phyloP scores from a whole-genome alignment of 176 grass and related monocot species.

The Aegilops longissima region DNA sequence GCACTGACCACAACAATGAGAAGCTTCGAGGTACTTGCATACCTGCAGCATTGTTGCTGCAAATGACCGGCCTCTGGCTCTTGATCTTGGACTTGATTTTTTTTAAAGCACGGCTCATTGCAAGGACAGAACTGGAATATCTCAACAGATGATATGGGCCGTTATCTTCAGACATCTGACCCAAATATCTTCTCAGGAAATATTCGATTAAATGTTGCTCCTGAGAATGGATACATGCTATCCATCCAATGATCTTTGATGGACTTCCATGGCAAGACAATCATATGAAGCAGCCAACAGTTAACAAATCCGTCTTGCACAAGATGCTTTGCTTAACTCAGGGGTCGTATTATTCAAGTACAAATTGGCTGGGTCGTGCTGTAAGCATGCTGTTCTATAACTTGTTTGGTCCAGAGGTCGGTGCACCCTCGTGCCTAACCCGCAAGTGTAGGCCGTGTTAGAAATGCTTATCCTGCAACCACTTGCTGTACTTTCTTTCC shows the following conservation, averaged over 20 bases:
- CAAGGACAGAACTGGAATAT: not conserved
- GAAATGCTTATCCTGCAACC: not conserved
- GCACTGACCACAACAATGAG: not conserved
- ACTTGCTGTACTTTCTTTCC: not conserved
- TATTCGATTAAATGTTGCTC: not conserved
- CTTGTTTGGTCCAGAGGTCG: not conserved
- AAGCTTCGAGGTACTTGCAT: slow-evolving; percentile 42
- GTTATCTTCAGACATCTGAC: no score
- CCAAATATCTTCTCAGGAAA: not conserved
- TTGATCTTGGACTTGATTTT: not conserved
- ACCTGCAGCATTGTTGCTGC: not conserved
- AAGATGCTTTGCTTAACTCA: not conserved
- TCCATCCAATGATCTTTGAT: not conserved
- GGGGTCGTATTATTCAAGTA: not conserved
- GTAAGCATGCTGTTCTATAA: not conserved
- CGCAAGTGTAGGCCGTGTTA: not conserved
- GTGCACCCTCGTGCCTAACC: not conserved
- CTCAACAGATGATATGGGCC: not conserved
- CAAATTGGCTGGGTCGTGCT: not conserved
- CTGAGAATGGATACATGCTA: not conserved
- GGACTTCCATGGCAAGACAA: not conserved
- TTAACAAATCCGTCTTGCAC: not conserved
- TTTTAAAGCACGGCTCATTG: slow-evolving; percentile 31
- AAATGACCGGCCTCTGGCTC: not conserved
- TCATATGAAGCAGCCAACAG: not conserved